Evolutionary conservation across 352 stramenopile genomes (phyloP).

Genomic region (Phytophthora hibernalis): DNA sequence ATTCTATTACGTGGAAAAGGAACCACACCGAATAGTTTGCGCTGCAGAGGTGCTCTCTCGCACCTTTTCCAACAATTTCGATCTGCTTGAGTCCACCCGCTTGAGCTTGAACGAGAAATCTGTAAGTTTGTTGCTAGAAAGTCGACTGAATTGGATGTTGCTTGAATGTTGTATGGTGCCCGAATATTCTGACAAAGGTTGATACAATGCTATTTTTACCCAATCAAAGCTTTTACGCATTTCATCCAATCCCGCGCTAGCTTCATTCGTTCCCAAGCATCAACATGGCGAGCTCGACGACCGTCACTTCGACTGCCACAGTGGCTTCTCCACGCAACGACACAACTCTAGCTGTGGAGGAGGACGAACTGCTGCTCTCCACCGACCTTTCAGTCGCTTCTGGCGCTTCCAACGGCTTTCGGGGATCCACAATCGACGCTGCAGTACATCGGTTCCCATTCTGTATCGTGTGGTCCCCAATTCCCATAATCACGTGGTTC

Average conservation of each 20-base stretch:
- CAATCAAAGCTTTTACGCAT: background rate
- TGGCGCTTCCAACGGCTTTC: background rate
- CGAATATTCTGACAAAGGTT: no score
- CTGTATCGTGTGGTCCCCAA: slow-evolving; percentile 93
- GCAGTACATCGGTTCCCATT: slow-evolving; percentile 81
- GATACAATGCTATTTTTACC: background rate
- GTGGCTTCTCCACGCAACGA: slow-evolving; percentile 7
- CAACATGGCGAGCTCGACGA: slow-evolving; percentile 16
- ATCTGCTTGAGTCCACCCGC: no score
- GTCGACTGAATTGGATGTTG: no score
- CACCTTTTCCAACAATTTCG: no score
- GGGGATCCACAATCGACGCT: slow-evolving; percentile 34
- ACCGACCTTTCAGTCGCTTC: slow-evolving; percentile 8
- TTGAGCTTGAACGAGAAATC: no score
- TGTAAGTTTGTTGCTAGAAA: no score
- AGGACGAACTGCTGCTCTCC: slow-evolving; percentile 30
- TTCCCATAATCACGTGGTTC: slow-evolving; percentile 92
- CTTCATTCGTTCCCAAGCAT: background rate
- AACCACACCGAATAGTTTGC: no score
- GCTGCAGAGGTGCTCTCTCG: no score
- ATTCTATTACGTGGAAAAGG: no score
- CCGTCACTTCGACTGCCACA: slow-evolving; percentile 1
- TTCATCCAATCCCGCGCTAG: background rate
- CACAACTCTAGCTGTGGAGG: slow-evolving; percentile 5
- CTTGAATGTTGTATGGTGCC: no score